Percentiles rank a stretch among this genome's conserved stretches.
Evolutionary conservation across 257 asterid genomes (phyloP).

Genomic region (Primulina eburnea): DNA sequence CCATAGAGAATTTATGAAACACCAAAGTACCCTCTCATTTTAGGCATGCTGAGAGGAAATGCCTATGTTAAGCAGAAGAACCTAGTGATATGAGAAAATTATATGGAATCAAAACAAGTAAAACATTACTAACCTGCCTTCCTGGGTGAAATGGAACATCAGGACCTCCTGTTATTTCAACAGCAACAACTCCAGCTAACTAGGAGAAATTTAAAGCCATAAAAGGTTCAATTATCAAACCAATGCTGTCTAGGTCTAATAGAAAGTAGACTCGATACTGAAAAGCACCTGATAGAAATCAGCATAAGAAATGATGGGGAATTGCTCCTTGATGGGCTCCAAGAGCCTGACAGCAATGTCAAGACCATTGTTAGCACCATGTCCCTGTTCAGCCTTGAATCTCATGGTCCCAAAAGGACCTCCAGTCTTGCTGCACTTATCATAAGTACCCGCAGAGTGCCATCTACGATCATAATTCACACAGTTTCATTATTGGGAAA

Average conservation of each 20-base stretch:
- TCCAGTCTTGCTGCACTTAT: conserved; percentile 56
- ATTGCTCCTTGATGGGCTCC: conserved; percentile 71
- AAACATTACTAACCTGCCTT: conserved; percentile 49
- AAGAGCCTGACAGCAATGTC: conserved; percentile 62
- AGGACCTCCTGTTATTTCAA: conserved; percentile 93
- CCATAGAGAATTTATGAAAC: neutral
- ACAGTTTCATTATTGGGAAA: conserved; percentile 5
- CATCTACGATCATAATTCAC: conserved; percentile 46
- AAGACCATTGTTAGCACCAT: conserved; percentile 71
- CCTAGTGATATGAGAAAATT: no score
- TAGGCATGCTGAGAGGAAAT: neutral
- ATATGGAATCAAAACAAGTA: neutral
- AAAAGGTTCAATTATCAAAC: neutral
- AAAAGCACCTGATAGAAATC: conserved; percentile 65
- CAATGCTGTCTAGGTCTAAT: neutral
- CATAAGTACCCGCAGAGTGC: conserved; percentile 93
- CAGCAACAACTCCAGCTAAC: conserved; percentile 95
- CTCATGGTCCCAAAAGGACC: conserved; percentile 95
- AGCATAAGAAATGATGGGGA: conserved; percentile 61
- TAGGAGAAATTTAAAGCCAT: conserved; percentile 22
- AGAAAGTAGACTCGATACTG: neutral
- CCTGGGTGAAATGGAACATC: conserved; percentile 89
- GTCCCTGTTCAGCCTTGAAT: conserved; percentile 59
- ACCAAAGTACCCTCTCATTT: neutral
- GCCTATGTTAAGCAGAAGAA: no score